A percentile compares a stretch with the other conserved stretches of the same genome.
Evolutionary conservation across 2,329 filamentous ascomycete genomes (phyloP).

Genomic region (Beauveria australis): DNA sequence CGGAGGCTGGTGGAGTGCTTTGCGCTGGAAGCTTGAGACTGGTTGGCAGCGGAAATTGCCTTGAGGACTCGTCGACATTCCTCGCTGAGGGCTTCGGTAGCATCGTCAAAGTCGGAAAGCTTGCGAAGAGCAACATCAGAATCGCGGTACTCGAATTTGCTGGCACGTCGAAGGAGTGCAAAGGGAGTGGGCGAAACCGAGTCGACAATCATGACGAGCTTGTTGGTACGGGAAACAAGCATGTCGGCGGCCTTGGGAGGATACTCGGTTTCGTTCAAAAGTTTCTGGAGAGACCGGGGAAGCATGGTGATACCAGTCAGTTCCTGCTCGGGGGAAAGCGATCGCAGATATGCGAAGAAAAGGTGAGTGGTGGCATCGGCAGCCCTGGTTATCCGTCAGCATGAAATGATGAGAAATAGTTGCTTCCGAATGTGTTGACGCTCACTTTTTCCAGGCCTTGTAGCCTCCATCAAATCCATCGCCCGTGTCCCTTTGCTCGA

Average conservation of each 20-base stretch:
- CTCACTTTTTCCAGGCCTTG: slow-evolving; percentile 73
- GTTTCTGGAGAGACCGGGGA: slow-evolving; percentile 81
- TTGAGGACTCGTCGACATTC: slow-evolving; percentile 87
- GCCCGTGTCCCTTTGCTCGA: slow-evolving; percentile 78
- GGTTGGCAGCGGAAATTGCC: slow-evolving; percentile 80
- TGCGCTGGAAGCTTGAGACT: slow-evolving; percentile 65
- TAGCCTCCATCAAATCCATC: slow-evolving; percentile 95
- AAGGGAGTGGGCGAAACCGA: slow-evolving; percentile 92
- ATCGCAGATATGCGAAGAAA: slow-evolving; percentile 95
- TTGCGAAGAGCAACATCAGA: slow-evolving; percentile 76
- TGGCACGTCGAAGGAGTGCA: slow-evolving; percentile 77
- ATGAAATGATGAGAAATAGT: not conserved
- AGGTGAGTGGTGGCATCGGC: slow-evolving; percentile 94
- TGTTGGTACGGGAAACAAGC: slow-evolving; percentile 72
- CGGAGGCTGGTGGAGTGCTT: slow-evolving; percentile 65
- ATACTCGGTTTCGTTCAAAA: slow-evolving; percentile 89
- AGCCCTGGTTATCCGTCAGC: slow-evolving; percentile 47
- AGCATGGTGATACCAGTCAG: slow-evolving; percentile 75
- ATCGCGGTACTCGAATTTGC: slow-evolving; percentile 91
- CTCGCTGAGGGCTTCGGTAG: slow-evolving; percentile 78
- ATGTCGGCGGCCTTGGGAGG: slow-evolving; percentile 72
- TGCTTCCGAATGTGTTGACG: slow-evolving; percentile 7
- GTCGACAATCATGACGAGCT: slow-evolving; percentile 95
- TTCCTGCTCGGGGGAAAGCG: slow-evolving; percentile 71
- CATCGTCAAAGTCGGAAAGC: slow-evolving; percentile 85